Evolutionary conservation across 73 alveolate species (phyloP), one percentile per base, ranked within the genome.

Genomic region (Paramecium caudatum): DNA sequence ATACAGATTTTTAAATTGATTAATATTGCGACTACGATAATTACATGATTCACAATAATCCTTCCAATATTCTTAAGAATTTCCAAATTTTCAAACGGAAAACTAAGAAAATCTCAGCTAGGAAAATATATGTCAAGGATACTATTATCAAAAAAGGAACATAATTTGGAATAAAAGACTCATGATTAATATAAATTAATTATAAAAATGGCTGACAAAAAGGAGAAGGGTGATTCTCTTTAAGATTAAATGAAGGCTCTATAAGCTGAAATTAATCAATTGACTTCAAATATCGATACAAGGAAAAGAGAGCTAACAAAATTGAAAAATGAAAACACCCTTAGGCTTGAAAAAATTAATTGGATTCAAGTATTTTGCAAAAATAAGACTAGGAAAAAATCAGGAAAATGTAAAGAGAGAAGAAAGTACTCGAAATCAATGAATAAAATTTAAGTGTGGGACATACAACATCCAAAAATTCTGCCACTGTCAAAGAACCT

Each of bases 381-480:
- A 27, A 10, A 68, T 2, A 68, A 32, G 19, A 49, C 8, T 68
- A 68, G 62, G 88, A 74, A 10, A 37, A 74, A 43, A 47, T 41
- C 36, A 74, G 65, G 12, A 74, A 74, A 74, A 19, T 74, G 62
- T 17, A 45, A 9, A 36, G 88, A 74, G 88, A 74, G 10, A 74
- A 21, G 32, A 74, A 74, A 7, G 69, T 41, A 1, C 62, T 74
- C 25, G 47, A 39, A 36, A 25, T 33, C 15, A 65, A 65, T 65
- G 83, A 65, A 32, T 36, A 30, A 65, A 32, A 25, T n/a, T 33
- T 65, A 36, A 65, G 83, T 65, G 83, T 65, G 15, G 49, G 80
- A 23, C 80, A 55, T 55, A 21, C 80, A 10, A 55, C 80, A 3
- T 1, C 46, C 30, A 55, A 55, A 10, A 37, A 55, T 55, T 55